Conservation (phyloP, 805 yeast genomes). For the Cyberlindnera petersonii region DNA sequence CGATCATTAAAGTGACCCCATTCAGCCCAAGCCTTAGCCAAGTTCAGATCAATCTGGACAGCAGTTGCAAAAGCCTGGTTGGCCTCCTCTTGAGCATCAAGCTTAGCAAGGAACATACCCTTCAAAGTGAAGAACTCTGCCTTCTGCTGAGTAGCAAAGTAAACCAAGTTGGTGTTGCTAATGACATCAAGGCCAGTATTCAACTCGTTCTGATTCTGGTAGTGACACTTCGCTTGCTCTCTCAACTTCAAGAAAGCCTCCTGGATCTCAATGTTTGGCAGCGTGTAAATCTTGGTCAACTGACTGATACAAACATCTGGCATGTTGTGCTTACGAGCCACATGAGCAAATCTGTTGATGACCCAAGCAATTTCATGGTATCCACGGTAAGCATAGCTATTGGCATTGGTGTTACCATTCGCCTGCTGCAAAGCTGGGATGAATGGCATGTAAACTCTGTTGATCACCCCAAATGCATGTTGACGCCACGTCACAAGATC, state of each 20-base stretch:
- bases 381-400: conserved; percentile 94
- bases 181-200: conserved; percentile 96
- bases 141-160: conserved; percentile 95
- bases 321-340: conserved; percentile 94
- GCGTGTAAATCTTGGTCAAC: conserved; percentile 85
- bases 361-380: conserved; percentile 99
- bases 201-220: conserved; percentile 84
- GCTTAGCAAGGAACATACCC: conserved; percentile 94
- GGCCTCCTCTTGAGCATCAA: conserved; percentile 90
- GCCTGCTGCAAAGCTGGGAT: conserved; percentile 78
- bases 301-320: conserved; percentile 94
- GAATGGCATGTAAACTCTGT: conserved; percentile 89
- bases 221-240: conserved; percentile 97
- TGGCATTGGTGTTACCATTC: conserved; percentile 64
- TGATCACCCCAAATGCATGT: conserved; percentile 94
- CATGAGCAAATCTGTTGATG: conserved; percentile 95
- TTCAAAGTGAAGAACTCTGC: conserved; percentile 96
- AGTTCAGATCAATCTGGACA: conserved; percentile 87
- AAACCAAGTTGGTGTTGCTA: conserved; percentile 91
- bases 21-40: conserved; percentile 99
- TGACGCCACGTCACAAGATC: conserved; percentile 98
- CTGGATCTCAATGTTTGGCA: conserved; percentile 97
- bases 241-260: conserved; percentile 94
- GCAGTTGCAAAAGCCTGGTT: conserved; percentile 98
- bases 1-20: conserved; percentile 97